Evolutionary conservation across 805 yeast species (phyloP), one percentile per base, ranked within the genome.

Genomic region (Lachancea waltii): DNA sequence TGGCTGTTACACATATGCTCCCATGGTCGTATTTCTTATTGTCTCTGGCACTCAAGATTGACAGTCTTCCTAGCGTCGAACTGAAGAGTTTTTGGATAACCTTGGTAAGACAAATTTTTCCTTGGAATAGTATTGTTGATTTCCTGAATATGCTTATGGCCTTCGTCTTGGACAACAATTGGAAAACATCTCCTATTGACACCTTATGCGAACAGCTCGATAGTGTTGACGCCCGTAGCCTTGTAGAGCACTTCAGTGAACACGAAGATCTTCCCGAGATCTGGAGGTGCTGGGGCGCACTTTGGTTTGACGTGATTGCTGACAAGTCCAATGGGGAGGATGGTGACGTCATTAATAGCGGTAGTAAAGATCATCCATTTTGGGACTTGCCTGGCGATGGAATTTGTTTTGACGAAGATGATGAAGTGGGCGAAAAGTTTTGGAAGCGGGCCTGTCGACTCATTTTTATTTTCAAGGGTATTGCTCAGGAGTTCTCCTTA

Each of bases 251-350:
- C 46, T 78, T 76, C 48, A 69, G 75, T 45, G 66, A 72, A 34
- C 70, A 74, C 53, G 90, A 82, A 54, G 72, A 67, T 30, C 62
- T 83, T 35, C 77, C 83, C 30, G 94, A 84, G 58, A 81, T 79
- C 15, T 83, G 89, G 89, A 79, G 79, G 53, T 78, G 87, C 51
- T 82, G 90, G 86, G 94, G 94, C 2, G 73, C 86, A 0, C 55
- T 84, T 29, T 83, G 92, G 90, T 84, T 75, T 60, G 89, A 83
- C 57, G 63, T 64, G 18, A 64, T 83, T 27, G 52, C 64, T 11
- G 55, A 68, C 30, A 82, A 81, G 51, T 65, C 63, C 4, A 83
- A 77, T 46, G 73, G 33, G 19, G 47, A 70, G 46, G 61, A 61
- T 28, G 41, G 27, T 3, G 71, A 65, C 33, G 61, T 67, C 24